Evolutionary conservation across 371 early-diverging fungal species (phyloP), one percentile per base, ranked within the genome.

Genomic region (Mortierella sp.): DNA sequence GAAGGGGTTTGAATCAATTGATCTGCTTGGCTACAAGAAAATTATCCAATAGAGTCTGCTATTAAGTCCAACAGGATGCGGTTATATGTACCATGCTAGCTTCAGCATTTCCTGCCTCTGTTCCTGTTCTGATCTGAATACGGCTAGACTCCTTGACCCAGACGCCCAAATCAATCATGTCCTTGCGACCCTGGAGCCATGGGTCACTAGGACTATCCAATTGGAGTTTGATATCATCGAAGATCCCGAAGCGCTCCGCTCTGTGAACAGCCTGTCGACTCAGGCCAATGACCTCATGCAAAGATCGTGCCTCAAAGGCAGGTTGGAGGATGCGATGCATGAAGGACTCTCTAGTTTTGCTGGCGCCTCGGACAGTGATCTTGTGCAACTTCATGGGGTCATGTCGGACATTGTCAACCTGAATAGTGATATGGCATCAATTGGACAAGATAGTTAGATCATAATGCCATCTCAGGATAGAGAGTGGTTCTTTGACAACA

Each of bases 91-190:
- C 94, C 92, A 94, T 87, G 68, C 87, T 93, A 63, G 94, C 96
- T 84, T 96, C 96, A 67, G 92, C 89, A 62, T 92, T 93, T 37
- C 94, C 94, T 43, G 96, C 88, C 57, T 94, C 94, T 8, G 96
- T 94, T 37, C 95, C 96, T 24, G 95, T 96, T 73, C 87, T 90
- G 66, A 94, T 87, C 81, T 86, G 90, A 16, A 94, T 73, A 59
- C 95, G 86, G 55, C 90, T 89, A 52, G 88, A 86, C 68, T 96
- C 95, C 68, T 90, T 87, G 68, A 95, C 90, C 40, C 83, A 84
- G 61, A 95, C 86, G 5, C 89, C 86, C 8, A 96, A 90, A 74
- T 94, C 91, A 40, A 95, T 88, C 1, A 86, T 85, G 28, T 86
- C 88, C 62, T 83, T 87, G 24, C 86, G 88, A 26, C 87, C 90